Evolutionary conservation across 73 alveolate genomes (phyloP).

Genomic region (Tetrahymena thermophila): DNA sequence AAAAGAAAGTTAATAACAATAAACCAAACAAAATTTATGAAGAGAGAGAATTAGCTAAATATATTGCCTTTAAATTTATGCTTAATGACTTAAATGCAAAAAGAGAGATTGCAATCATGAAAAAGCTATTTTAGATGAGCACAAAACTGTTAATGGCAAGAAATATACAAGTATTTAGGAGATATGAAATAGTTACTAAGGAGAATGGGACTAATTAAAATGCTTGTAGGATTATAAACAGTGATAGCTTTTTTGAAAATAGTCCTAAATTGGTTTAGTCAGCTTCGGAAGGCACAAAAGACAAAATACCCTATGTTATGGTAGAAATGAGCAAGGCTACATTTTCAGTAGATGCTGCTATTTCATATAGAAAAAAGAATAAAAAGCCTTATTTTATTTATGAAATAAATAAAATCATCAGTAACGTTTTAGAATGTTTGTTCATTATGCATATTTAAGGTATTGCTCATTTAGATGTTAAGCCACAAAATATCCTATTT

Average conservation of each 20-base stretch:
- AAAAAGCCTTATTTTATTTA: neutral
- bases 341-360: neutral
- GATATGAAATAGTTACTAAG: neutral
- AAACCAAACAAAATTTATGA: neutral
- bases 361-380: neutral
- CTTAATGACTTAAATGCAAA: neutral
- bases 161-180: neutral
- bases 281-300: neutral
- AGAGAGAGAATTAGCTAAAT: neutral
- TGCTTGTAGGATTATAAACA: neutral
- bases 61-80: neutral
- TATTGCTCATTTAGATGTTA: neutral
- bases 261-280: neutral
- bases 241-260: neutral
- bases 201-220: neutral
- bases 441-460: neutral
- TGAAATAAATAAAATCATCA: neutral
- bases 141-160: neutral
- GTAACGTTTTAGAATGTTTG: neutral
- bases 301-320: neutral
- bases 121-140: neutral
- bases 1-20: neutral
- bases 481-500: neutral
- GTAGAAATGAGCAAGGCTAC: neutral
- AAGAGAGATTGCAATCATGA: neutral